phyloP scores from a whole-genome alignment of 345 rosid species.

The Lumnitzera racemosa region DNA sequence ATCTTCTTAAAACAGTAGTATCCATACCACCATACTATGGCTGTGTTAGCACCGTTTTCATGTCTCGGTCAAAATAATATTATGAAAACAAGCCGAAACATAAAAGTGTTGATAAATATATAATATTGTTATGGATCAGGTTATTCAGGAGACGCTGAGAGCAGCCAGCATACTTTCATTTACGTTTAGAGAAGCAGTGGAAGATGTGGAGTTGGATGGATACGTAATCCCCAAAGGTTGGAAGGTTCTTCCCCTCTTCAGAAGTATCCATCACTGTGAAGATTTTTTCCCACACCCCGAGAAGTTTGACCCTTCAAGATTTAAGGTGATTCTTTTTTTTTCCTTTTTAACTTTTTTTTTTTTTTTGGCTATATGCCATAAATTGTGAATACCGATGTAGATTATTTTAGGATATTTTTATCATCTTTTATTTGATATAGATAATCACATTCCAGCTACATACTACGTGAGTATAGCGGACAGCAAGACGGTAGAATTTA shows the following conservation, averaged over 20 bases:
- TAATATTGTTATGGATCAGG: conserved; percentile 25
- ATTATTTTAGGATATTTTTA: no score
- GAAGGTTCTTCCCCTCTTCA: conserved; percentile 94
- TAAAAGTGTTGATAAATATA: no score
- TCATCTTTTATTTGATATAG: no score
- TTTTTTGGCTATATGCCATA: background rate
- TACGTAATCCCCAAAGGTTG: conserved; percentile 87
- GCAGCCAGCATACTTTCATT: conserved; percentile 81
- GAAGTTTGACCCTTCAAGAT: conserved; percentile 81
- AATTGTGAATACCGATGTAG: no score
- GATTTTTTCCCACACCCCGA: conserved; percentile 69
- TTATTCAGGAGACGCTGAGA: conserved; percentile 93
- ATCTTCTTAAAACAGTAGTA: no score
- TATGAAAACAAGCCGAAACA: no score
- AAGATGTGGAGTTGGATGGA: conserved; percentile 79
- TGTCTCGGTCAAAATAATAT: no score
- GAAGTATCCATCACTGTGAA: conserved; percentile 73
- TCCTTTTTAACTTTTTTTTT: conserved; percentile 17
- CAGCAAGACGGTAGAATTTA: no score
- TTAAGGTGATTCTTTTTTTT: conserved; percentile 39
- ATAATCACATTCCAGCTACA: no score
- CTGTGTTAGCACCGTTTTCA: no score
- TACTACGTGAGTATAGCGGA: no score
- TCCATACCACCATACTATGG: no score
- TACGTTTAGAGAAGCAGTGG: conserved; percentile 85